A percentile compares a stretch with the other conserved stretches of the same genome.
phyloP scores from a whole-genome alignment of 148 eudicot genomes.

The Cornus suecica region DNA sequence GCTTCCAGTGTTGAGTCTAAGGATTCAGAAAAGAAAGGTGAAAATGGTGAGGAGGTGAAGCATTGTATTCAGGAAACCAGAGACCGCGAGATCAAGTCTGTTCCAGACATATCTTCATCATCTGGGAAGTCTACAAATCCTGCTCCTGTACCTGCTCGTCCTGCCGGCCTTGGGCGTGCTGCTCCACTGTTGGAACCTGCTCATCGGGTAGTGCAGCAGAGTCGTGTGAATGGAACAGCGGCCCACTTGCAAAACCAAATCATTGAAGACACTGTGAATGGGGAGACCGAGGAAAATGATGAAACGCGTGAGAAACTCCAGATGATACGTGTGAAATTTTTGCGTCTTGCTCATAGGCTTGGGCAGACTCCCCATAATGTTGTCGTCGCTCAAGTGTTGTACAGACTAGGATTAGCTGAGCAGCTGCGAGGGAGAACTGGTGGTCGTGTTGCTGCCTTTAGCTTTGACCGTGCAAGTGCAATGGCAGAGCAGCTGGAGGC shows the following conservation, averaged over 20 bases:
- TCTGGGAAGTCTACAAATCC: slow-evolving; percentile 20
- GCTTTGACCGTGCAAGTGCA: slow-evolving; percentile 96
- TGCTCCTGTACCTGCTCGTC: slow-evolving; percentile 44
- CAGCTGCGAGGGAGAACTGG: slow-evolving; percentile 91
- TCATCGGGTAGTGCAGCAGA: slow-evolving; percentile 58
- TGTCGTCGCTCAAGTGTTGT: slow-evolving; percentile 97
- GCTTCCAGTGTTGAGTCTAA: slow-evolving; percentile 14
- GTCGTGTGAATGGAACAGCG: slow-evolving; percentile 64
- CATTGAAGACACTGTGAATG: slow-evolving; percentile 60
- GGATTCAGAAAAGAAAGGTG: slow-evolving; percentile 20
- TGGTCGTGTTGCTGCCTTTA: slow-evolving; percentile 77
- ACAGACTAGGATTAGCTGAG: slow-evolving; percentile 91
- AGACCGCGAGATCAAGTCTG: slow-evolving; percentile 34
- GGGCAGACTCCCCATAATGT: slow-evolving; percentile 99
- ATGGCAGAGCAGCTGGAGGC: slow-evolving; percentile 97
- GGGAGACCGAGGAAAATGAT: slow-evolving; percentile 79
- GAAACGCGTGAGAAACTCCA: slow-evolving; percentile 97
- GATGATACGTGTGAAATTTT: slow-evolving; percentile 92
- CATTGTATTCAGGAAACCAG: slow-evolving; percentile 28
- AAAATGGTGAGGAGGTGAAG: slow-evolving; percentile 28
- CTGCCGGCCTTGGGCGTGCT: slow-evolving; percentile 88
- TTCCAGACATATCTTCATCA: slow-evolving; percentile 18
- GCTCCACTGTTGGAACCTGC: slow-evolving; percentile 82
- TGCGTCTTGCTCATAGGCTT: slow-evolving; percentile 92
- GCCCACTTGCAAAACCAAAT: slow-evolving; percentile 52